Evolutionary conservation across 2,329 filamentous ascomycete genomes (phyloP), one percentile per base, ranked within the genome.

Genomic region (Sporothrix brasiliensis): DNA sequence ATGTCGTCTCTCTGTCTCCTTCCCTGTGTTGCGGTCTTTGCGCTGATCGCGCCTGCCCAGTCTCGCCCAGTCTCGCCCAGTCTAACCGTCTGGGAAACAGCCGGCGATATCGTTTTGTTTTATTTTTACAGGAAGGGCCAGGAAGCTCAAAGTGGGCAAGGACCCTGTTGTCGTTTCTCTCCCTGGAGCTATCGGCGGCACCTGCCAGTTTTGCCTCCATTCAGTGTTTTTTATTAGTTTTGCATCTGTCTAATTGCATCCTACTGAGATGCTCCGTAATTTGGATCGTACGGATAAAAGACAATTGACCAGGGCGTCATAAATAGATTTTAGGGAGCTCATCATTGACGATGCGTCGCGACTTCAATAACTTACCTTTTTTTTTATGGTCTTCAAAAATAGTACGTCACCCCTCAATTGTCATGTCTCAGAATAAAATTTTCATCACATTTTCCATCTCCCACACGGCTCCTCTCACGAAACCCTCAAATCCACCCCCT

Each of bases 401-500:
- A 19, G 69, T 68, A 65, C 24, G 52, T 30, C 69, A 54, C 68
- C 68, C 58, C 39, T 69, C 68, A 54, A 47, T 69, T 65, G 47
- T 69, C 21, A 16, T 58, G 66, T 68, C 50, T 47, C 34, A 30
- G 65, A 27, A 30, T 2, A 10, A 13, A 11, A 6, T 66, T 56
- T 65, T 53, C 44, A 21, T 53, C 4, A 13, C 41, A 13, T 47
- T 6, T 56, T n/a, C 27, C 21, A 0, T 39, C 27, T 44, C 47
- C 47, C 54, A 30, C 54, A 30, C 27, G 49, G 39, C 39, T 34
- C 60, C 58, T 52, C 60, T 58, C 60, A 30, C 68, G 24, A 70
- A 69, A n/a, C 69, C 70, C 70, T 67, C 50, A 47, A 69, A 69
- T 71, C 67, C 67, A 69, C 70, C 70, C 70, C 70, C 67, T 71